Evolutionary conservation across 495 filamentous ascomycete species (phyloP).

Genomic region (Daldinia bambusicola): DNA sequence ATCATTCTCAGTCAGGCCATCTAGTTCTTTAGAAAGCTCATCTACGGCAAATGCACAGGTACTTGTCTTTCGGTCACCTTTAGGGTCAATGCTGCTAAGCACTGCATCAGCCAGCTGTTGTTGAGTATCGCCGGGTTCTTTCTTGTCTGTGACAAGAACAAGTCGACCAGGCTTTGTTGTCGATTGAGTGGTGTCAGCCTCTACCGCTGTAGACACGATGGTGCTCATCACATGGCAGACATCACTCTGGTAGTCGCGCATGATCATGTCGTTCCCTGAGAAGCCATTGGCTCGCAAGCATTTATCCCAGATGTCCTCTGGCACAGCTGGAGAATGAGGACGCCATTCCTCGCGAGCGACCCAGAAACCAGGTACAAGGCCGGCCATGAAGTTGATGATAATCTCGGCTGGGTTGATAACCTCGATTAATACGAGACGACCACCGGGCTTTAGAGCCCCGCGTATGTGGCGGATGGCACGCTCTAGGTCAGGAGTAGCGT

Average conservation of each 20-base stretch:
- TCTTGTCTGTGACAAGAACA: neutral
- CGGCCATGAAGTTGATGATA: constrained; percentile 47
- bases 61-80: constrained; percentile 1
- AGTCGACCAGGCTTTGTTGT: neutral
- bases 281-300: constrained; percentile 16
- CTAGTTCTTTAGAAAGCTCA: neutral
- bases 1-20: neutral
- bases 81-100: neutral
- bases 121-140: neutral
- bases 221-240: constrained; percentile 13
- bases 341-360: constrained; percentile 43
- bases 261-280: constrained; percentile 15
- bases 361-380: constrained; percentile 61
- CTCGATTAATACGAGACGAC: constrained; percentile 57
- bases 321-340: constrained; percentile 15
- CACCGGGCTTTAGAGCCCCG: constrained; percentile 60
- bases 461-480: constrained; percentile 53
- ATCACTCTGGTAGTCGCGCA: constrained; percentile 14
- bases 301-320: constrained; percentile 13
- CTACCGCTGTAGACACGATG: constrained; percentile 9
- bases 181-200: neutral
- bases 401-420: constrained; percentile 45
- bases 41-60: constrained; percentile 3
- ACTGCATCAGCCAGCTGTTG: neutral
- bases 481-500: constrained; percentile 54